Evolutionary conservation across 2,329 filamentous ascomycete species (phyloP).

Genomic region (Exophiala sideris): DNA sequence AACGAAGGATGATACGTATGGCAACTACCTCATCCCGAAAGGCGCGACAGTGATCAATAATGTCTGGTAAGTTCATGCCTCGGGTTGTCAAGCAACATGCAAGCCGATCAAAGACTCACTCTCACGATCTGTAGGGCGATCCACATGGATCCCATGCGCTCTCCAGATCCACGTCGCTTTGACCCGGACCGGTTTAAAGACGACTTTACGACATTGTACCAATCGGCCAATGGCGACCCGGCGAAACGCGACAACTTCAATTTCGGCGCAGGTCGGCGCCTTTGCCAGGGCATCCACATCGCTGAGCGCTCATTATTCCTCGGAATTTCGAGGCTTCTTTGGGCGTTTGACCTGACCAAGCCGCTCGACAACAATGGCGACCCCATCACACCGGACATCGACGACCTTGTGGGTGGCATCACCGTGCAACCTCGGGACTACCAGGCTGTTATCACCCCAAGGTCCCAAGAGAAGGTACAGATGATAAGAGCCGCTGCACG

Average conservation of each 20-base stretch:
- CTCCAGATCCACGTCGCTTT: constrained; percentile 31
- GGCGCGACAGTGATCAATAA: constrained; percentile 46
- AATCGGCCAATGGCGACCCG: constrained; percentile 32
- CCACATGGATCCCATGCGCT: constrained; percentile 31
- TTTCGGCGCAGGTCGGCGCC: constrained; percentile 33
- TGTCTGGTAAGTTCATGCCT: constrained; percentile 20
- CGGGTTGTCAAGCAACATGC: no score
- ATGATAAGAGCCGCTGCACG: not conserved
- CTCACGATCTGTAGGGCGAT: constrained; percentile 6
- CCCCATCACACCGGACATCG: constrained; percentile 17
- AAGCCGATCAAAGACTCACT: no score
- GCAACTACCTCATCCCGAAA: constrained; percentile 48
- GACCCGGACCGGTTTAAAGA: constrained; percentile 31
- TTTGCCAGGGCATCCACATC: constrained; percentile 35
- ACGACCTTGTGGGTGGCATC: constrained; percentile 2
- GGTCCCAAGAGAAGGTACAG: constrained; percentile 1
- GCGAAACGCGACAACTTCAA: constrained; percentile 28
- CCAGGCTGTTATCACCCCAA: not conserved
- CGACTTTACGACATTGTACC: constrained; percentile 30
- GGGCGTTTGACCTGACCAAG: constrained; percentile 32
- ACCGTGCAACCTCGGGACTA: not conserved
- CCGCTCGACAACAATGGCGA: constrained; percentile 11
- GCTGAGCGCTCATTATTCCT: constrained; percentile 33
- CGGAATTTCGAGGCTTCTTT: constrained; percentile 30
- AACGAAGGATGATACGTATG: constrained; percentile 47